These are phyloP conservation scores for Fusarium papillatum DNA, from an alignment of 2,329 filamentous ascomycete species.

Conservation along the genomic window DNA sequence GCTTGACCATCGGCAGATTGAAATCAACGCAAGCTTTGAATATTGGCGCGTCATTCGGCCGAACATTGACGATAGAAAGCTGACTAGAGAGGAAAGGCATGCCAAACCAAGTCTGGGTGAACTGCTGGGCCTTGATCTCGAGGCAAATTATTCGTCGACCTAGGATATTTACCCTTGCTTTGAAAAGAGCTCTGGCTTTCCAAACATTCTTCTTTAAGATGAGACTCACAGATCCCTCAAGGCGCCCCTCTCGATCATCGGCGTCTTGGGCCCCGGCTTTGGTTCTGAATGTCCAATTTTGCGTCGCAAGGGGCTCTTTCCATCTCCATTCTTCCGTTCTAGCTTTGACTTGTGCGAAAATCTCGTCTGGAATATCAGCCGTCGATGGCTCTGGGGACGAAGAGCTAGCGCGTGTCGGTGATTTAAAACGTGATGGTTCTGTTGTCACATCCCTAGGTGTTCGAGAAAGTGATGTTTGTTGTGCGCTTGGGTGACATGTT, in stretches of 20 bases:
- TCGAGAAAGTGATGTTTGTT: neutral
- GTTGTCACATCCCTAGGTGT: neutral
- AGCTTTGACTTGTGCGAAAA: neutral
- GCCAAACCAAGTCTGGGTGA: neutral
- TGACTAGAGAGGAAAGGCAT: neutral
- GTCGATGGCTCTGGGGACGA: neutral
- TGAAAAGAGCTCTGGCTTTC: neutral
- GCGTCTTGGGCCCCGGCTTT: neutral
- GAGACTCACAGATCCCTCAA: neutral
- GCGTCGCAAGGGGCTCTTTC: neutral
- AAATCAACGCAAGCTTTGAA: fast-evolving
- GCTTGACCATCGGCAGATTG: neutral
- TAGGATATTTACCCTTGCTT: neutral
- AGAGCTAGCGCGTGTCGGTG: fast-evolving
- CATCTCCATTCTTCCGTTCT: neutral
- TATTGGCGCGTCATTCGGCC: neutral
- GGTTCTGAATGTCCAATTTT: neutral
- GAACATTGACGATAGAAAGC: neutral
- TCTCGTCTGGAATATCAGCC: neutral
- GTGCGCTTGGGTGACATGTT: fast-evolving
- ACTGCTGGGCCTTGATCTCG: neutral
- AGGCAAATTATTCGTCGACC: neutral
- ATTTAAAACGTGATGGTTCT: neutral
- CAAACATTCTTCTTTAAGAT: neutral
- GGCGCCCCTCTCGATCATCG: neutral